phyloP scores from a whole-genome alignment of 441 rosid species.

The Pelargonium australe region DNA sequence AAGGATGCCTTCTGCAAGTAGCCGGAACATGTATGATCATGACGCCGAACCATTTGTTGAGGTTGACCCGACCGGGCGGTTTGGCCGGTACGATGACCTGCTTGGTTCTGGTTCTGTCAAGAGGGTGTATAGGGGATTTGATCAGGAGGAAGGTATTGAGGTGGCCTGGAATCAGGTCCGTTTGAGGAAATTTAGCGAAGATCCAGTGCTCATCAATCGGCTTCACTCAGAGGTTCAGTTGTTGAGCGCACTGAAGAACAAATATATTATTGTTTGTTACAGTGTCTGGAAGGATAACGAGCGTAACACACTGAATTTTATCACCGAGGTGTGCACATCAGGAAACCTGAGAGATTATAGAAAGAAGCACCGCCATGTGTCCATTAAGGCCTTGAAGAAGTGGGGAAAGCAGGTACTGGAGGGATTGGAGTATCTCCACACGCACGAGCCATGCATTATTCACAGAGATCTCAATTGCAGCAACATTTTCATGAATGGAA shows the following conservation, averaged over 20 bases:
- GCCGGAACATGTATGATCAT: constrained; percentile 27
- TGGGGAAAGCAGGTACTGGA: constrained; percentile 66
- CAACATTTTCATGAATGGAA: constrained; percentile 65
- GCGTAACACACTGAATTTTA: constrained; percentile 45
- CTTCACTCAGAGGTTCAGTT: constrained; percentile 58
- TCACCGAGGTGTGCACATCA: constrained; percentile 64
- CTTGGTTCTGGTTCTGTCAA: constrained; percentile 62
- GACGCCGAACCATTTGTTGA: constrained; percentile 50
- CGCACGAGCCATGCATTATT: constrained; percentile 57
- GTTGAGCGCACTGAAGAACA: constrained; percentile 52
- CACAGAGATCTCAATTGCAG: constrained; percentile 70
- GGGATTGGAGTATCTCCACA: constrained; percentile 62
- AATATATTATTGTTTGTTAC: constrained; percentile 53
- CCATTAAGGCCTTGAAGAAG: constrained; percentile 68
- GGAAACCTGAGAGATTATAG: constrained; percentile 59
- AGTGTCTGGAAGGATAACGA: constrained; percentile 52
- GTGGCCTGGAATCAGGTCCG: constrained; percentile 76
- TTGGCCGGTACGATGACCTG: constrained; percentile 48
- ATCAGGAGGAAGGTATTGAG: constrained; percentile 65
- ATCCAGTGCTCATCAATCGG: constrained; percentile 44
- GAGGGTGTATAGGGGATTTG: constrained; percentile 66
- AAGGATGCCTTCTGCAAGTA: constrained; percentile 52
- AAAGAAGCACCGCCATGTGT: constrained; percentile 66
- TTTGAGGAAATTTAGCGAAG: constrained; percentile 39
- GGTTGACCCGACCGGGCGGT: constrained; percentile 57